Evolutionary conservation across 371 early-diverging fungal species (phyloP).

Genomic region (Mortierella sp.): DNA sequence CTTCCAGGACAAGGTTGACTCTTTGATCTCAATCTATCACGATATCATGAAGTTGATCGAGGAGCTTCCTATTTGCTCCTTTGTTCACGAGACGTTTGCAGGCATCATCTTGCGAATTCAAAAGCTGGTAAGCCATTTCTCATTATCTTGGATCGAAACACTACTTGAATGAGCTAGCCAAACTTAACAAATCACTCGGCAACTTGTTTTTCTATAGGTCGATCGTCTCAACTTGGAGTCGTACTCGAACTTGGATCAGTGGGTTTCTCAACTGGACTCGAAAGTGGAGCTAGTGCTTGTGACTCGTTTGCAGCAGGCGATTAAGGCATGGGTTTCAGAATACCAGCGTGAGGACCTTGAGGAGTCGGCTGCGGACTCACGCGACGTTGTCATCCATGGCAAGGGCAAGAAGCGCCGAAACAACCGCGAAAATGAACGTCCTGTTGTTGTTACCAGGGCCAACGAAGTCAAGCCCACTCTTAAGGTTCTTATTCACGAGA

Average conservation of each 20-base stretch:
- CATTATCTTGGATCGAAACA: constrained; percentile 1
- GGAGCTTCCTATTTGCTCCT: constrained; percentile 87
- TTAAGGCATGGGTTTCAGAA: constrained; percentile 79
- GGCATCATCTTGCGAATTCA: constrained; percentile 85
- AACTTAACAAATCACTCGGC: not conserved
- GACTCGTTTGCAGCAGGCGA: constrained; percentile 80
- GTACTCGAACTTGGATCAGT: constrained; percentile 91
- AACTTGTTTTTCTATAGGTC: constrained; percentile 56
- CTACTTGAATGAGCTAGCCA: not conserved
- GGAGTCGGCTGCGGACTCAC: constrained; percentile 56
- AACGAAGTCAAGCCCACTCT: constrained; percentile 70
- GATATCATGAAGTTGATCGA: constrained; percentile 83
- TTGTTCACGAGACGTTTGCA: constrained; percentile 73
- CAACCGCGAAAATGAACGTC: constrained; percentile 54
- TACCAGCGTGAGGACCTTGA: constrained; percentile 73
- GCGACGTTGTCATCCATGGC: constrained; percentile 54
- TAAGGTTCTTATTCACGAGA: constrained; percentile 80
- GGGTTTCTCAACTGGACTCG: constrained; percentile 87
- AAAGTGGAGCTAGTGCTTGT: constrained; percentile 86
- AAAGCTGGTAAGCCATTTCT: constrained; percentile 63
- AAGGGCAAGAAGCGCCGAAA: constrained; percentile 58
- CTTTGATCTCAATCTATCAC: constrained; percentile 82
- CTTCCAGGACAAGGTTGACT: constrained; percentile 96
- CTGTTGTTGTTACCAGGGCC: constrained; percentile 51
- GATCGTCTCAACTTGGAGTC: constrained; percentile 94